A percentile compares a stretch with the other conserved stretches of the same genome.
These are phyloP conservation scores for Pyrenula massariospora DNA, from an alignment of 495 filamentous ascomycete genomes.

Conservation along the genomic window DNA sequence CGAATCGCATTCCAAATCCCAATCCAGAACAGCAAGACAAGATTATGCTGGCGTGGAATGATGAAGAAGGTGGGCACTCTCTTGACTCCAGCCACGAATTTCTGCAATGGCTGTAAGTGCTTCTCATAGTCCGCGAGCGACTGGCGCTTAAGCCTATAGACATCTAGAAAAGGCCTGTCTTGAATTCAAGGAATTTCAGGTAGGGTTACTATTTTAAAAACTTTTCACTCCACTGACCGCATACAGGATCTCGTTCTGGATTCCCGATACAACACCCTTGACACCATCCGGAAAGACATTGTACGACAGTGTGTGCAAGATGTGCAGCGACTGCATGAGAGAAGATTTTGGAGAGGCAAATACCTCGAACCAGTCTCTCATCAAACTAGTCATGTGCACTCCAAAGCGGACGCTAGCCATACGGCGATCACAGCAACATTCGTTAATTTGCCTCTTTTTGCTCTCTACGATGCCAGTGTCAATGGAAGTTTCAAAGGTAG, in stretches of 20 bases:
- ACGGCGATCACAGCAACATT: background rate
- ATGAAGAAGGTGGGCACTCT: background rate
- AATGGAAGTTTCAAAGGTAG: background rate
- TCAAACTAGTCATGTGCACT: background rate
- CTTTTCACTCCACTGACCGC: background rate
- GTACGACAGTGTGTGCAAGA: background rate
- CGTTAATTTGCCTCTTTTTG: background rate
- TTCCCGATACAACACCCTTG: background rate
- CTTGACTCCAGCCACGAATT: background rate
- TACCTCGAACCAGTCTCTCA: background rate
- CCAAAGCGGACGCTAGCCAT: background rate
- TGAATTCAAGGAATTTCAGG: background rate
- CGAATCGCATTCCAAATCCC: background rate
- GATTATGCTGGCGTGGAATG: background rate
- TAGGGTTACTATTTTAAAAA: background rate
- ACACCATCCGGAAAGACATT: background rate
- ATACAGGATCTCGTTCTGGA: background rate
- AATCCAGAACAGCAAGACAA: background rate
- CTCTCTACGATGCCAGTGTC: background rate
- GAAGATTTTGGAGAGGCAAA: background rate
- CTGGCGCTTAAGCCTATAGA: background rate
- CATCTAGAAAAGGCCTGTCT: background rate
- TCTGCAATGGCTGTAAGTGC: background rate
- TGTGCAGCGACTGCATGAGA: background rate
- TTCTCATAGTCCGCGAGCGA: background rate